Percentiles rank a stretch among this genome's conserved stretches.
Conservation (phyloP, 164 flowering plant species). For the Pachysandra terminalis region DNA sequence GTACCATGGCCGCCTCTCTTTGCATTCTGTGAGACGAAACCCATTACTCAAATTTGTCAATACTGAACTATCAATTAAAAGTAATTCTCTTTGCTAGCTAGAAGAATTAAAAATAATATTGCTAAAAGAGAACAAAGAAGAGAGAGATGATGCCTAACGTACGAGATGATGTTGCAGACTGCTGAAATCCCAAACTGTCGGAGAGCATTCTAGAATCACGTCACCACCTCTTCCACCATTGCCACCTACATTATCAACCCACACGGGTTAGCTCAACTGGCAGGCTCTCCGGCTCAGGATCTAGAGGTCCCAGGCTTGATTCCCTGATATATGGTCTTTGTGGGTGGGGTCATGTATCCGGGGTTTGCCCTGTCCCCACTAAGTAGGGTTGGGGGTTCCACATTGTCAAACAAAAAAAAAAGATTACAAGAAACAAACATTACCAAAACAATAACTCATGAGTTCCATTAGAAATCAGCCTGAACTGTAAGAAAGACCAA, state of each 20-base stretch:
- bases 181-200: constrained; percentile 80
- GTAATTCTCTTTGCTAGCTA: background rate
- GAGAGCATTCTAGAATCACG: constrained; percentile 76
- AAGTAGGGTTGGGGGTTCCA: no score
- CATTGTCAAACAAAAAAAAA: no score
- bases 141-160: constrained; percentile 6
- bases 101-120: background rate
- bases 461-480: no score
- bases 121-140: constrained; percentile 8
- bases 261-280: no score
- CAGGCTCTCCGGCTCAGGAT: no score
- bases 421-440: background rate
- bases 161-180: constrained; percentile 78
- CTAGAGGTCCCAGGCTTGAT: no score
- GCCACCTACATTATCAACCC: constrained; percentile 54
- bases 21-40: constrained; percentile 49
- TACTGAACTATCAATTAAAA: background rate
- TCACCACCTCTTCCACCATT: constrained; percentile 96
- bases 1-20: constrained; percentile 40
- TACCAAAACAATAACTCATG: background rate
- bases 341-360: no score
- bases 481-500: background rate
- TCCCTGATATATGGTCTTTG: no score
- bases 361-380: no score
- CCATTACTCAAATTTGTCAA: background rate